Base-by-base conservation (phyloP, 2,329 filamentous ascomycete genomes). In the Apiospora pterosperma region DNA sequence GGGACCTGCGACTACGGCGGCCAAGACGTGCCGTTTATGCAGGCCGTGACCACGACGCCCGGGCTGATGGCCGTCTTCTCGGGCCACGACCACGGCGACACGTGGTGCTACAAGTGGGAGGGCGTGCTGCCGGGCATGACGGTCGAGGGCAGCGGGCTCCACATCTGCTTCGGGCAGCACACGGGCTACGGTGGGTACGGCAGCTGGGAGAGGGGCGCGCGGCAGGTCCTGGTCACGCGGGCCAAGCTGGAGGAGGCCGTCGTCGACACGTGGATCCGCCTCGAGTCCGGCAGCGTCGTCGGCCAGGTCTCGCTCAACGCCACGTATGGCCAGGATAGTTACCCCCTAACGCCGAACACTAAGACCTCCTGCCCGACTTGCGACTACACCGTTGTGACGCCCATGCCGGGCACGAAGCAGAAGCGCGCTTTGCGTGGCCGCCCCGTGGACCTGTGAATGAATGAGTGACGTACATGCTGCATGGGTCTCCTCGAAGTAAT, bases 141-240 rank as follows among this genome's bases (percentile, higher is more conserved):
- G 1, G 73, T 77, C 2, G 68, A 73, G 1, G 75, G 71, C 74
- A 83, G 77, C 75, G 80, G 76, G 14, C 58, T 77, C 11, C 74
- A 69, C 55, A 69, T 85, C 11, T 85, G 83, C 69, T 91, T 89
- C 70, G 87, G 88, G 5, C 85, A 90, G 68, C 89, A 90, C 68
- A 84, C 87, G 0, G 90, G 90, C 0, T 92, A 92, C 63, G 90
- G 89, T 0, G 90, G 90, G 0, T 92, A 92, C 69, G 87, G 88
- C 0, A 79, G 80, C 58, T 90, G 85, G 85, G 82, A 84, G 11
- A 83, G 89, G 0, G 90, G 89, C 1, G 81, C 82, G 5, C 79
- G 88, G 1, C 84, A 89, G 68, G 76, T 90, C 14, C 69, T 80
- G 2, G 68, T 90, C 1, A 76, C 80, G 2, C 77, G 84, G 44